Evolutionary conservation across 305 asterid genomes (phyloP).

Genomic region (Coffea humblotiana): DNA sequence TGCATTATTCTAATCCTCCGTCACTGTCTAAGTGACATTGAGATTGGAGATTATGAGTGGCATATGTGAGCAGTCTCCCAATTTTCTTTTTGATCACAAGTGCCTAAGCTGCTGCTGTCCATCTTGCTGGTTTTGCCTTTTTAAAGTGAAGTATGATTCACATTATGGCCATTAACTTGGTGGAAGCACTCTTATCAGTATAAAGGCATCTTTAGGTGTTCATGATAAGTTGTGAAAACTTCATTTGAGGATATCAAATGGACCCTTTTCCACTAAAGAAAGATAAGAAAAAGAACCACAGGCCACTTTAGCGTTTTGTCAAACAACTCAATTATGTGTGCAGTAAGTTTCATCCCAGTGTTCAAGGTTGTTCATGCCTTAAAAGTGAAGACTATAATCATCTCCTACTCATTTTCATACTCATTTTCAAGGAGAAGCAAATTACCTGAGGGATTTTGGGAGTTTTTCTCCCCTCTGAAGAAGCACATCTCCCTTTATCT

Average conservation of each 20-base stretch:
- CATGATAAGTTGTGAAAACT: not conserved
- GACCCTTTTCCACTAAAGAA: not conserved
- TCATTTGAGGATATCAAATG: not conserved
- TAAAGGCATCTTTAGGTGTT: not conserved
- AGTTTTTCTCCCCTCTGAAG: constrained; percentile 6
- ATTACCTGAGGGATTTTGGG: not conserved
- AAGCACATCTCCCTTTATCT: not conserved
- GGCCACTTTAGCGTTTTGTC: not conserved
- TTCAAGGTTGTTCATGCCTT: not conserved
- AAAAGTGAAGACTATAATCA: not conserved
- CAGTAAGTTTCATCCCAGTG: not conserved
- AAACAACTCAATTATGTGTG: not conserved
- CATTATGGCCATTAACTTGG: not conserved
- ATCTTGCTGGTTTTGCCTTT: not conserved
- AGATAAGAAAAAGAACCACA: not conserved
- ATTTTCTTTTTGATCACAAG: not conserved
- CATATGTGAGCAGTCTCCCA: not conserved
- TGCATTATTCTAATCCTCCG: not conserved
- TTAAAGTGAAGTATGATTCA: too few relatives aligned
- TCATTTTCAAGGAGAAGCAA: not conserved
- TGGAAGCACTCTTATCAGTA: not conserved
- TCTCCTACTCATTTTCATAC: not conserved
- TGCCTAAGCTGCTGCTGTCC: not conserved
- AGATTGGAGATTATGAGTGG: not conserved
- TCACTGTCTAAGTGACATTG: not conserved